Evolutionary conservation across 352 stramenopile species (phyloP), one percentile per base, ranked within the genome.

Genomic region (Phytophthora sojae): DNA sequence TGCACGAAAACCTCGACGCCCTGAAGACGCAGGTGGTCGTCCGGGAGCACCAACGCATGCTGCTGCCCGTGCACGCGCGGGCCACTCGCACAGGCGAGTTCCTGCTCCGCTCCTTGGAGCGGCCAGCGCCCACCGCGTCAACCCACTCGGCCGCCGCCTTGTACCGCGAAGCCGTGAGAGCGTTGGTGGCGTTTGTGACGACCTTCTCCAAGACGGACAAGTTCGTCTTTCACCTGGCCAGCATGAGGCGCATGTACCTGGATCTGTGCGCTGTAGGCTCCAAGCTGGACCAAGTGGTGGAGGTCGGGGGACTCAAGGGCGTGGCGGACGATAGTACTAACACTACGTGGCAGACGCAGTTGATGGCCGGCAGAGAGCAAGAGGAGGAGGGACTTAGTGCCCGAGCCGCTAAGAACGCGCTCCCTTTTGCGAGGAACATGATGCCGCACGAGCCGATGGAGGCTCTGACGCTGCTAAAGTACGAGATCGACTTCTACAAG

Each of bases 401-500:
- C n/a, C 42, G 54, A 35, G 68, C 73, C 25, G 60, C 55, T 19
- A 80, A 77, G 42, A 73, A 72, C 25, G 63, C 73, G 25, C 64
- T 77, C n/a, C 73, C 73, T 4, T 80, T 80, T 7, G 60, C 64
- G 11, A 58, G 63, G 23, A 75, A 69, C 6, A 73, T 77, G 55
- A 39, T 69, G 51, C 68, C 68, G 3, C 68, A 80, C 32, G 68
- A 80, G 39, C 64, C 73, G 0, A 80, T 80, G 73, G 73, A 80
- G 35, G 73, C 73, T 2, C 39, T 80, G 25, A 80, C 73, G 30
- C n/a, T 80, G 23, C 35, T 80, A 8, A 80, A 80, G 32, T 80
- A 70, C 23, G 73, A 80, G 42, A 77, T 80, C 3, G 73, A 80
- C 49, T 77, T 63, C 25, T 77, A 67, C 57, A 73, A 70, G 53